Evolutionary conservation across 2,329 filamentous ascomycete species (phyloP), one percentile per base, ranked within the genome.

Genomic region (Ceratocystis alfenasii): DNA sequence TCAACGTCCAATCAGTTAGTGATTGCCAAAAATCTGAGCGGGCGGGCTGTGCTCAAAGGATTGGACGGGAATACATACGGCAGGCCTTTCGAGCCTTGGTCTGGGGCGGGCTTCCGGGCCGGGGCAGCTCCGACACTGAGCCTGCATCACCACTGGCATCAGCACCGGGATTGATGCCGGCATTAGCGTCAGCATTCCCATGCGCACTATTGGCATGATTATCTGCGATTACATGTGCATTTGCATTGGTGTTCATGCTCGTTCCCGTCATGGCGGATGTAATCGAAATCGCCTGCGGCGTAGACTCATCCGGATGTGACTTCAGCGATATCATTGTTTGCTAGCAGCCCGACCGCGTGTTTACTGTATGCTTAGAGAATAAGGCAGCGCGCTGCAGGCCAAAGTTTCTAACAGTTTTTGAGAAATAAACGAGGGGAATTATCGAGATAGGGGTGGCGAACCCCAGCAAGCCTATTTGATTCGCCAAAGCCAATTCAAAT

Each of bases 11-110:
- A 41, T 15, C 36, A 41, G 36, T 41, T 41, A 41, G 36, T 4
- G 10, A 41, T 41, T 41, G 36, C 10, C 36, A 12, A 41, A 41
- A 41, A 4, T 5, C 12, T 15, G 12, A 15, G 12, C 36, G 3
- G 3, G 10, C 8, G 8, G 22, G 25, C 17, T 60, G 44, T n/a
- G 45, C n/a, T 55, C 63, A 33, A 66, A 66, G 61, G 20, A 41
- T 22, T 41, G n/a, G 28, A 25, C 36, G n/a, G 36, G 22, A 30
- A 55, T 44, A 65, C 71, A 71, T 68, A 73, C 72, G 70, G 66
- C 72, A 73, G 63, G 72, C 72, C 65, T 73, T 73, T 41, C 72
- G 71, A 20, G 71, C 72, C 68, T 73, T 73, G n/a, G 69, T 33
- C 22, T 65, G 44, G 25, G 20, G 36, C 50, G 65, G 65, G 33